Conservation (phyloP, 2,329 filamentous ascomycete genomes). For the Penicillium sclerotiorum region DNA sequence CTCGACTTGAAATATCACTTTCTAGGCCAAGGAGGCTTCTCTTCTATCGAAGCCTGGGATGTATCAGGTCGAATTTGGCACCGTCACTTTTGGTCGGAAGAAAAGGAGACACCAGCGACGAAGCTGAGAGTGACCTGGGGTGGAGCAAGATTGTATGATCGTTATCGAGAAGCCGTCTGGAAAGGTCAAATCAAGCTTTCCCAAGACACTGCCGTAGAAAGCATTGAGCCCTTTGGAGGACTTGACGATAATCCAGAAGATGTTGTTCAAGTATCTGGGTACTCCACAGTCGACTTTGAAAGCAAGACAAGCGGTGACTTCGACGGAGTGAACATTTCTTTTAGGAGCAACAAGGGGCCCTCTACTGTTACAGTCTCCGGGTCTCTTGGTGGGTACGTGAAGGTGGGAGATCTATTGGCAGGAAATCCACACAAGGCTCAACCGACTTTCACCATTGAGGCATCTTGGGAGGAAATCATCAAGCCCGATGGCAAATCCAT, state of each 20-base stretch:
- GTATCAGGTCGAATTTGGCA: constrained; percentile 12
- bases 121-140: constrained; percentile 15
- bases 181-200: constrained; percentile 11
- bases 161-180: constrained; percentile 17
- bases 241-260: constrained; percentile 14
- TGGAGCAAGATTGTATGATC: constrained; percentile 16
- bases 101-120: not conserved
- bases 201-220: not conserved
- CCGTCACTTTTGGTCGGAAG: constrained; percentile 12
- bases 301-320: constrained; percentile 17
- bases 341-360: not conserved
- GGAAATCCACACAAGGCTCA: constrained; percentile 13
- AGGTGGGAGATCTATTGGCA: constrained; percentile 10
- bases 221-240: constrained; percentile 7
- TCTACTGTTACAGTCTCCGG: constrained; percentile 2
- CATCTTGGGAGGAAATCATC: constrained; percentile 9
- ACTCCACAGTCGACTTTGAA: constrained; percentile 1
- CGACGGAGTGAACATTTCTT: constrained; percentile 10
- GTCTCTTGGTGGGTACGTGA: constrained; percentile 15
- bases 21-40: constrained; percentile 13
- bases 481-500: constrained; percentile 4
- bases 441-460: constrained; percentile 7
- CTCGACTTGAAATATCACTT: constrained; percentile 13
- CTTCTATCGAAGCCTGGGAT: constrained; percentile 16
- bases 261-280: not conserved